These are phyloP conservation scores for Zygosaccharomyces pseudobailii DNA, from an alignment of 1,139 yeast species.

Conservation along the genomic window DNA sequence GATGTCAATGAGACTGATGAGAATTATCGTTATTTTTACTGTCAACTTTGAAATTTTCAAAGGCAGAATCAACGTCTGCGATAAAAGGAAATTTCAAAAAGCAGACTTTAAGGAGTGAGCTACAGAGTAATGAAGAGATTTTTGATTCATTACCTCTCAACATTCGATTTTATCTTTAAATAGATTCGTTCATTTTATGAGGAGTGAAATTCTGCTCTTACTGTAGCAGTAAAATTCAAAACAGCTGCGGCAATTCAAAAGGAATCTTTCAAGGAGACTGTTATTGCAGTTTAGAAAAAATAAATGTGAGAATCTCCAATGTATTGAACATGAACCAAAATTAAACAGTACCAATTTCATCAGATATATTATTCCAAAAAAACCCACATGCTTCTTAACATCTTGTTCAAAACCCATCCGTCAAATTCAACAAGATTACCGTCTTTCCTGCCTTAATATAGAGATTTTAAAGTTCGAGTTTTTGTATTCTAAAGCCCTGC, in stretches of 20 bases:
- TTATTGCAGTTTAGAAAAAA: not conserved
- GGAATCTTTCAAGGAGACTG: not conserved
- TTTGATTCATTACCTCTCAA: not conserved
- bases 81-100: not conserved
- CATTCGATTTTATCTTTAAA: not conserved
- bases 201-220: not conserved
- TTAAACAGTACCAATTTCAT: not conserved
- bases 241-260: not conserved
- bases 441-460: not conserved
- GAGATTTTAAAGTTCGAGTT: not conserved
- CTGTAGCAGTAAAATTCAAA: not conserved
- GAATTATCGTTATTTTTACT: not conserved
- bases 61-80: not conserved
- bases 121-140: not conserved
- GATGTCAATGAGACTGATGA: not conserved
- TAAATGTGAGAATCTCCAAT: not conserved
- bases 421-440: not conserved
- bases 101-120: not conserved
- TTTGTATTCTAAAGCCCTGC: not conserved
- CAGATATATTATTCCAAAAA: not conserved
- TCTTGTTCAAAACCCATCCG: not conserved
- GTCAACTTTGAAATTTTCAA: not conserved
- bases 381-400: not conserved
- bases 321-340: not conserved
- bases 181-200: not conserved